Conservation (phyloP, 768 basidiomycete species). For the Dacryopinax primogenitus region DNA sequence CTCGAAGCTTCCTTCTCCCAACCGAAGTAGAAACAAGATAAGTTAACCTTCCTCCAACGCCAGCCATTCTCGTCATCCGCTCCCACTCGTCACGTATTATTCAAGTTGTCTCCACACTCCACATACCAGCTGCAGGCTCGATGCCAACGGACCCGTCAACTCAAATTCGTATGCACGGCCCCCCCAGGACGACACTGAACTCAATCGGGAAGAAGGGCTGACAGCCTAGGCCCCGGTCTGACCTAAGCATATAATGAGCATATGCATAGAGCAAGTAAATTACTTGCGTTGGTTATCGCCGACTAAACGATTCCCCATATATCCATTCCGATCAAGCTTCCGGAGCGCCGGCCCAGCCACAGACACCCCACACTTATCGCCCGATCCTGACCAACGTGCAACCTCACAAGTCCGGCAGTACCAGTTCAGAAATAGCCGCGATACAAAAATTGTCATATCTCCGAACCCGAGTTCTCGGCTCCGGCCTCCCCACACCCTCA, state of each 20-base stretch:
- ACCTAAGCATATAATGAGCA: not conserved
- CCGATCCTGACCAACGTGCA: not conserved
- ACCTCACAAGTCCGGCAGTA: not conserved
- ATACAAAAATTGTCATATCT: not conserved
- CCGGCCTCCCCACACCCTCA: not conserved
- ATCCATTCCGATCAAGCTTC: constrained; percentile 4
- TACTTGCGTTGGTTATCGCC: not conserved
- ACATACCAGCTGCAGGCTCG: not conserved
- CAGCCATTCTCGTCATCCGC: not conserved
- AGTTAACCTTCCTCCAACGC: not conserved
- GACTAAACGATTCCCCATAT: not conserved
- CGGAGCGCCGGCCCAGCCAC: not conserved
- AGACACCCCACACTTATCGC: not conserved
- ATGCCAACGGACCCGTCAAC: constrained; percentile 9
- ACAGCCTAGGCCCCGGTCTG: not conserved
- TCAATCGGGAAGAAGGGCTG: not conserved
- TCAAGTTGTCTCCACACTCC: not conserved
- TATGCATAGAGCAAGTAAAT: not conserved
- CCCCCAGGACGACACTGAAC: not conserved
- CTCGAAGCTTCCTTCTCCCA: not conserved
- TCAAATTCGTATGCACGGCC: not conserved
- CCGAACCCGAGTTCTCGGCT: not conserved
- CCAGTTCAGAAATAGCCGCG: constrained; percentile 3
- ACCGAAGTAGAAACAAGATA: not conserved
- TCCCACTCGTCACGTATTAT: not conserved